These are phyloP conservation scores for Nemophila menziesii DNA, from an alignment of 257 asterid genomes.

Conservation along the genomic window DNA sequence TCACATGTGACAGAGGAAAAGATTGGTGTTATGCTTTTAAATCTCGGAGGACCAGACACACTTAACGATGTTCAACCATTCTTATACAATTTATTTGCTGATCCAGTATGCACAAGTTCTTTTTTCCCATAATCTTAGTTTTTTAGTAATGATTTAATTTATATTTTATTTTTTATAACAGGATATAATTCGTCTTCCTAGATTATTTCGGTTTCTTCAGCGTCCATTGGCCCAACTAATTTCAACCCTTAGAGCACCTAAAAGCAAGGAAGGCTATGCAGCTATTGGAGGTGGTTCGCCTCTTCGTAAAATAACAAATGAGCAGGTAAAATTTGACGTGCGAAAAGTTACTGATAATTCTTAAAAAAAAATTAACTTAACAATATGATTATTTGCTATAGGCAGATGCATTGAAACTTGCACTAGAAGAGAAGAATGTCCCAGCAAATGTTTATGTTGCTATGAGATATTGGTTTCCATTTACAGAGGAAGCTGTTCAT, in stretches of 20 bases:
- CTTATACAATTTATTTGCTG: constrained; percentile 81
- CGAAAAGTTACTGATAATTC: not conserved
- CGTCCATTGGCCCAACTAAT: constrained; percentile 87
- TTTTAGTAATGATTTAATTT: constrained; percentile 4
- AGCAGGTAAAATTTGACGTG: constrained; percentile 50
- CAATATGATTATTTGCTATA: constrained; percentile 13
- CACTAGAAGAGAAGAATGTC: constrained; percentile 53
- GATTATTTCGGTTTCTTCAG: constrained; percentile 77
- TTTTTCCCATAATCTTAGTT: not conserved
- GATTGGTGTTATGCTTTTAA: constrained; percentile 77
- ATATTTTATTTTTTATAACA: constrained; percentile 14
- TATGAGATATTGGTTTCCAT: constrained; percentile 98
- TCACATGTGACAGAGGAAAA: constrained; percentile 45
- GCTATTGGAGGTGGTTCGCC: constrained; percentile 99
- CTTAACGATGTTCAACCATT: constrained; percentile 92
- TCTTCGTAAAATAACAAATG: constrained; percentile 75
- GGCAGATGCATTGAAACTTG: constrained; percentile 67
- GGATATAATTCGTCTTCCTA: constrained; percentile 97
- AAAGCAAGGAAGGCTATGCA: constrained; percentile 95
- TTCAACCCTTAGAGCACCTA: constrained; percentile 74
- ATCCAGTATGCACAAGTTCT: constrained; percentile 52
- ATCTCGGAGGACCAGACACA: constrained; percentile 95
- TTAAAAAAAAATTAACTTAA: constrained; percentile 7
- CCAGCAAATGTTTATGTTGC: constrained; percentile 80
- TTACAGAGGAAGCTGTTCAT: constrained; percentile 93